phyloP scores from a whole-genome alignment of 352 stramenopile genomes.

The Phytophthora pisi region DNA sequence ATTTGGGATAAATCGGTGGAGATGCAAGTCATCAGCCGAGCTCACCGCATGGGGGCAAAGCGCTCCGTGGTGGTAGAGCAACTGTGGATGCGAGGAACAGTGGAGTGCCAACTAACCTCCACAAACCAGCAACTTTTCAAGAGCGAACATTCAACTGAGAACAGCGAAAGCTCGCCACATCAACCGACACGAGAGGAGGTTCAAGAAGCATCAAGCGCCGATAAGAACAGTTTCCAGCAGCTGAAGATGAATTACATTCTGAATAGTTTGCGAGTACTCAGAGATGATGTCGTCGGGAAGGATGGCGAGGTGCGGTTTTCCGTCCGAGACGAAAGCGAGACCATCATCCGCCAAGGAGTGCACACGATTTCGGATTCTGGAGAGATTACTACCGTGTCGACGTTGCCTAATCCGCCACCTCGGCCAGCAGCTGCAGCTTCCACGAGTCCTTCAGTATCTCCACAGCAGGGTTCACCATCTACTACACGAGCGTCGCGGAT shows the following conservation, averaged over 20 bases:
- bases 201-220: constrained; percentile 21
- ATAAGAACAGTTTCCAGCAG: constrained; percentile 42
- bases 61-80: constrained; percentile 92
- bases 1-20: constrained; percentile 96
- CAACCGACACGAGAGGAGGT: constrained; percentile 27
- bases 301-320: constrained; percentile 42
- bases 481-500: neutral
- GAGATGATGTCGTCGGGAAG: constrained; percentile 30
- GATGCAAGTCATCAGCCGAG: constrained; percentile 95
- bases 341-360: constrained; percentile 37
- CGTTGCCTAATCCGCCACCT: constrained; percentile 3
- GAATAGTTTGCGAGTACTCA: constrained; percentile 43
- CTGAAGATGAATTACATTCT: constrained; percentile 46
- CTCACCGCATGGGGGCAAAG: constrained; percentile 94
- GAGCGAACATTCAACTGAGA: neutral
- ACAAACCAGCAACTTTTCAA: constrained; percentile 26
- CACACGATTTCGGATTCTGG: constrained; percentile 29
- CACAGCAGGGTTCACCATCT: neutral
- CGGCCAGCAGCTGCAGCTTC: neutral
- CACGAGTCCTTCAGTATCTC: neutral
- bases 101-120: constrained; percentile 66
- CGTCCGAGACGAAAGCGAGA: constrained; percentile 32
- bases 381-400: constrained; percentile 23
- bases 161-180: constrained; percentile 10
- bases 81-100: constrained; percentile 78